Evolutionary conservation across 805 yeast species (phyloP), one percentile per base, ranked within the genome.

Genomic region (Metschnikowia cubensis): DNA sequence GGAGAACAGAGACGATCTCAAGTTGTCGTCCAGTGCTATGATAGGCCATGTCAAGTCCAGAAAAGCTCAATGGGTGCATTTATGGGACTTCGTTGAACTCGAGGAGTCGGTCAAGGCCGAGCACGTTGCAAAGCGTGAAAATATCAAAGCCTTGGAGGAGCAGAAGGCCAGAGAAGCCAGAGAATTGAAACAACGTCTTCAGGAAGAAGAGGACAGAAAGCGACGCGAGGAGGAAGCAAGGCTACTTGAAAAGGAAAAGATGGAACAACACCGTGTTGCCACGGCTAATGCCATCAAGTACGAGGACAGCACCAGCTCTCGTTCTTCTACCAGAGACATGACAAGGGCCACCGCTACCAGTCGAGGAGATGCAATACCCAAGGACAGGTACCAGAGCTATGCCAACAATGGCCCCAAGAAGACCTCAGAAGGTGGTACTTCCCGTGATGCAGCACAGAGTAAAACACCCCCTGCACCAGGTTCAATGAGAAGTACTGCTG

Each of bases 1-100:
- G 0, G 97, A 91, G 54, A 62, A 68, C 3, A 77, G 97, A 55
- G 91, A 87, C 48, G 98, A 91, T 66, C 75, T 91, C 58, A 86
- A 81, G 59, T 70, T 91, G 34, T 84, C 96, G 1, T 82, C 89
- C 0, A 81, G 76, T 63, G 91, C 94, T 1, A 72, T 87, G 47
- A 69, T 80, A 46, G 91, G 89, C 0, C 83, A 83, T 52, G 66
- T 86, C 21, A 79, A 77, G 50, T 80, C 88, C 0, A 72, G 82
- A 40, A 65, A 79, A 18, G 73, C 70, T 35, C 66, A 68, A 0
- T 78, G 86, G 76, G 67, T 81, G 2, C 76, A 73, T 40, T 55
- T 75, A 42, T 78, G 82, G 77, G 87, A 84, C 17, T 82, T 84
- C 55, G 76, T 80, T 54, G 74, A 74, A 6, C 62, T 81, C 67